Conservation (phyloP, 148 eudicot genomes). For the Beta vulgaris region DNA sequence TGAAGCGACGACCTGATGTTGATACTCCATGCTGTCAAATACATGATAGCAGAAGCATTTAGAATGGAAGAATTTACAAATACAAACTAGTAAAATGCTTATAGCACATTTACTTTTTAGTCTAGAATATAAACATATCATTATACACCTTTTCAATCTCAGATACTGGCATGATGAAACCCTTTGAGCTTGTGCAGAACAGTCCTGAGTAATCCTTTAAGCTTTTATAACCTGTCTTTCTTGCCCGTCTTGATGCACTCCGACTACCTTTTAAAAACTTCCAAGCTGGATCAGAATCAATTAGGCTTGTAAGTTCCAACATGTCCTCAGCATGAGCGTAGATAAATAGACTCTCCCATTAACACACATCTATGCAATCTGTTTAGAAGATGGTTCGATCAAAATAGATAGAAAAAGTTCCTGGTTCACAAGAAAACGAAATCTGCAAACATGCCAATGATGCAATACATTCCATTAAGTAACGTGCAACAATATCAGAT, state of each 20-base stretch:
- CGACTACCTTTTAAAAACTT: conserved; percentile 28
- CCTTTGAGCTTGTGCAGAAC: conserved; percentile 5
- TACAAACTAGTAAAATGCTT: not conserved
- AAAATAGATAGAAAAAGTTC: not conserved
- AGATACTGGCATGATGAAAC: conserved; percentile 26
- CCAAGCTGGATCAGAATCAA: conserved; percentile 29
- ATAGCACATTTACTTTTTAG: not conserved
- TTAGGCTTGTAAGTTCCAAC: conserved; percentile 25
- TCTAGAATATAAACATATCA: not conserved
- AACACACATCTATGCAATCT: conserved; percentile 6
- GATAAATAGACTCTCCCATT: conserved; percentile 5
- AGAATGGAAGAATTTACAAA: not conserved
- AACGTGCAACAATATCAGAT: not conserved
- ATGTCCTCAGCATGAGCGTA: conserved; percentile 26
- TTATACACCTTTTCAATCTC: conserved; percentile 34
- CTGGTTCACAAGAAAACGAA: not conserved
- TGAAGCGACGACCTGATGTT: conserved; percentile 26
- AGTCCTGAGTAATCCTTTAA: not conserved
- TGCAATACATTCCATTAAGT: not conserved
- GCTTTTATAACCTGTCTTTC: conserved; percentile 10
- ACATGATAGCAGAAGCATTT: conserved; percentile 3
- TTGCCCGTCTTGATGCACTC: conserved; percentile 32
- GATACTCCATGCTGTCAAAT: conserved; percentile 34
- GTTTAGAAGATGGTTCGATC: not conserved
- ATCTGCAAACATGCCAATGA: conserved; percentile 3